phyloP scores from a whole-genome alignment of 179 eudicot genomes.

The Actinidia arguta region DNA sequence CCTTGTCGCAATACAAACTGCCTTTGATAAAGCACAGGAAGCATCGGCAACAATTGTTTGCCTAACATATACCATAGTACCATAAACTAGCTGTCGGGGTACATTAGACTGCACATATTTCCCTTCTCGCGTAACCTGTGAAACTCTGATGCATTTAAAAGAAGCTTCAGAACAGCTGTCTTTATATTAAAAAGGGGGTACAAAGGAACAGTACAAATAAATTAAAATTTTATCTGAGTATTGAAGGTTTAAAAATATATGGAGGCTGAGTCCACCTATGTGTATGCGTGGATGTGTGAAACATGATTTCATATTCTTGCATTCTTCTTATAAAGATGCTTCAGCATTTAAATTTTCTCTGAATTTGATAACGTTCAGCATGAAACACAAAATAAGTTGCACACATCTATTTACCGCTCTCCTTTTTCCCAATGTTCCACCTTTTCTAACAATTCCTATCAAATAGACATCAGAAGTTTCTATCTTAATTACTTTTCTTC shows the following conservation, averaged over 20 bases:
- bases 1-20: constrained; percentile 94
- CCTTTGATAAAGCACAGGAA: constrained; percentile 84
- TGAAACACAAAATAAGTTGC: no score
- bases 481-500: neutral
- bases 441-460: neutral
- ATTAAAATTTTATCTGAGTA: neutral
- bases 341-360: neutral
- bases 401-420: neutral
- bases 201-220: neutral
- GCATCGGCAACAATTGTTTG: constrained; percentile 92
- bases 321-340: neutral
- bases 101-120: constrained; percentile 77
- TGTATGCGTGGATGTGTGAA: neutral
- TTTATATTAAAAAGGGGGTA: neutral
- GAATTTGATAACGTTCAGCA: neutral
- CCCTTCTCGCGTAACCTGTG: constrained; percentile 84
- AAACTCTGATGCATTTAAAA: constrained; percentile 41
- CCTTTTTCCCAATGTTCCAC: neutral
- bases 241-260: neutral
- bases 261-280: neutral
- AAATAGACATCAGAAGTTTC: constrained; percentile 3
- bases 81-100: constrained; percentile 91
- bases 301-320: neutral
- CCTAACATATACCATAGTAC: constrained; percentile 92
- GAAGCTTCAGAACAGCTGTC: neutral